Base-by-base conservation (phyloP, 2,329 filamentous ascomycete species). In the Cladorrhinum sp. region DNA sequence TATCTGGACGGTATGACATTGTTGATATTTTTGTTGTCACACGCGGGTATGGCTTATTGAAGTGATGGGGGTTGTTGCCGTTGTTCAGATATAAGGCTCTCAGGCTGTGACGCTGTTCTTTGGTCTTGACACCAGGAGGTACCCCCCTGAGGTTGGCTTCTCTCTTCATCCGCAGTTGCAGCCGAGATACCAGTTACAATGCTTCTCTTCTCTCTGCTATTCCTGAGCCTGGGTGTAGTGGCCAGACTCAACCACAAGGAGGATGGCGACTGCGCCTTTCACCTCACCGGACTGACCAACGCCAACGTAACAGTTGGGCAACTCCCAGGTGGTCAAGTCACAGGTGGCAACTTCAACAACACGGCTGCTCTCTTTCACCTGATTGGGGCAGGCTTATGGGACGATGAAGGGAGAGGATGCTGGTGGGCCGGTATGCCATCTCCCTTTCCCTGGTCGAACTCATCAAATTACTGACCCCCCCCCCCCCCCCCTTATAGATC, bases 391-490 rank as follows among this genome's bases (percentile, higher is more conserved):
- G 23, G 27, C 8, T 36, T 63, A 16, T 60, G 55, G 13, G 61
- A 63, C 10, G 10, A 50, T 0, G 2, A n/a, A 20, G 18, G 32
- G 27, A 27, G 58, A 50, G 58, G 55, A 16, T 60, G 61, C 29
- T 63, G 61, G 61, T 63, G 61, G 56, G 57, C 51, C 29, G 29
- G 61, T 63, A 55, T 18, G 49, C 53, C 16, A 20, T 53, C 22
- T 25, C 25, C 20, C 45, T 51, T 1, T 18, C 16, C 32, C 22
- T 53, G 2, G 12, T 29, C 5, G 5, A 29, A 29, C 25, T 29
- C 25, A 4, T 29, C 25, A 4, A 29, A 29, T 29, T 29, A 36
- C 32, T 36, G 32, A 16, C 32, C 32, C 16, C 32, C 2, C 10
- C 16, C 2, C 27, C 27, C 32, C 32, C 16, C 32, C 2, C 10